These are phyloP conservation scores for Schwanniomyces etchellsii DNA, from an alignment of 1,139 yeast species.

Conservation along the genomic window DNA sequence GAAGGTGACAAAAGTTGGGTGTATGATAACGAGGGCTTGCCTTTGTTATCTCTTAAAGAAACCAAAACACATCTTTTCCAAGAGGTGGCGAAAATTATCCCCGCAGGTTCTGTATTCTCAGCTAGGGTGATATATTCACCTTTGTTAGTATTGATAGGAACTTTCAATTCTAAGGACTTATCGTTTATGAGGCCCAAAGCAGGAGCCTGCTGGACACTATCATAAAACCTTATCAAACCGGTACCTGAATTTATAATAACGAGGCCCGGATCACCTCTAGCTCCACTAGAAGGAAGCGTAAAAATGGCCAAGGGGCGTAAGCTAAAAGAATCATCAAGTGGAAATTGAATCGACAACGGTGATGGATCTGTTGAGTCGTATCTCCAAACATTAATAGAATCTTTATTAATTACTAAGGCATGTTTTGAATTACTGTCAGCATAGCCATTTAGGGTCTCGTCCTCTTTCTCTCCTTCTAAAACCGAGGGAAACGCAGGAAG, in stretches of 20 bases:
- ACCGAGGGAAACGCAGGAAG: conserved; percentile 55
- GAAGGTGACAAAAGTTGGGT: conserved; percentile 28
- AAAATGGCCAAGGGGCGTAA: conserved; percentile 52
- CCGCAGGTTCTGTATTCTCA: conserved; percentile 69
- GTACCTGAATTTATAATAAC: conserved; percentile 50
- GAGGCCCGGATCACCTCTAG: conserved; percentile 60
- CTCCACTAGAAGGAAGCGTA: conserved; percentile 60
- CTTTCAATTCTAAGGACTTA: conserved; percentile 27
- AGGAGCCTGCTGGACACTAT: conserved; percentile 62
- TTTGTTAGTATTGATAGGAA: conserved; percentile 32
- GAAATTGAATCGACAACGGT: conserved; percentile 53
- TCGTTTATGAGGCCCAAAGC: conserved; percentile 57
- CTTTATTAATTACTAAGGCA: conserved; percentile 48
- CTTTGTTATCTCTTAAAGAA: conserved; percentile 61
- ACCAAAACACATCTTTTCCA: conserved; percentile 61
- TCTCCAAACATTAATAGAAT: conserved; percentile 63
- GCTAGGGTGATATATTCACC: conserved; percentile 56
- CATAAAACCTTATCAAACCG: conserved; percentile 60
- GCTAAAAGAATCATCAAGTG: conserved; percentile 16
- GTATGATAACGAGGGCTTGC: conserved; percentile 48
- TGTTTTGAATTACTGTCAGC: conserved; percentile 50
- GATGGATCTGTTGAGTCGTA: conserved; percentile 54
- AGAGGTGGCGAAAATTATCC: conserved; percentile 67
- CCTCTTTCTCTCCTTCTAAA: conserved; percentile 19
- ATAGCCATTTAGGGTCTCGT: conserved; percentile 35